Evolutionary conservation across 139 green algal genomes (phyloP), one percentile per base, ranked within the genome.

Genomic region (Volvox africanus): DNA sequence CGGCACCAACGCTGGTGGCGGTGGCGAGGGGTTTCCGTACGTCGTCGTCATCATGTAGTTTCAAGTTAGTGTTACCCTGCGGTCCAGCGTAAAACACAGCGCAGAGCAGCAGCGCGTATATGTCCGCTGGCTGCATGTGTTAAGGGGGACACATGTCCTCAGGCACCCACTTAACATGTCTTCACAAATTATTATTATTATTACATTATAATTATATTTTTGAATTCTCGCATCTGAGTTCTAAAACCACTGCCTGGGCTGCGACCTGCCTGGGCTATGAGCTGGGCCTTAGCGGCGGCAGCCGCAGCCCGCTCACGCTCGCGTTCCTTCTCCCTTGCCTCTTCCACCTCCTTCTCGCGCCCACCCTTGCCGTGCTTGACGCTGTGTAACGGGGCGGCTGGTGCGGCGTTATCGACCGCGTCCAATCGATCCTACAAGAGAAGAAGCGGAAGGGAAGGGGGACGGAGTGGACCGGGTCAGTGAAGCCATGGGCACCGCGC

Each of bases 251-350:
- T 14, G 44, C 44, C 5, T 55, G 5, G n/a, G 5, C 44, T 9
- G 44, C 65, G 24, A 73, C 71, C 32, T 44, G 36, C 85, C 85
- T 97, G 94, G 37, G 95, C 96, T 30, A 97, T 95, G 30, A 98
- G 95, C 94, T 98, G 96, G 37, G 93, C 94, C 93, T 98, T 98
- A 83, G 94, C 95, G 18, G 96, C 96, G 32, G 91, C 93, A 1
- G 95, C 96, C 14, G 95, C 95, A 18, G 96, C 96, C 0, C 96
- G 93, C 85, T 97, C 94, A 69, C 95, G 93, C 89, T 98, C 96
- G 24, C 95, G 91, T 87, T 98, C 96, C 91, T 95, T 94, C 86
- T 98, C 94, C 37, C 89, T 78, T 62, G 95, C 93, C 50, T 92
- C 94, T 35, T 91, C 91, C 82, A 94, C 88, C 85, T 95, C 89